These are phyloP conservation scores for Pseudogymnoascus sp. DNA, from an alignment of 2,329 filamentous ascomycete genomes.

Conservation along the genomic window DNA sequence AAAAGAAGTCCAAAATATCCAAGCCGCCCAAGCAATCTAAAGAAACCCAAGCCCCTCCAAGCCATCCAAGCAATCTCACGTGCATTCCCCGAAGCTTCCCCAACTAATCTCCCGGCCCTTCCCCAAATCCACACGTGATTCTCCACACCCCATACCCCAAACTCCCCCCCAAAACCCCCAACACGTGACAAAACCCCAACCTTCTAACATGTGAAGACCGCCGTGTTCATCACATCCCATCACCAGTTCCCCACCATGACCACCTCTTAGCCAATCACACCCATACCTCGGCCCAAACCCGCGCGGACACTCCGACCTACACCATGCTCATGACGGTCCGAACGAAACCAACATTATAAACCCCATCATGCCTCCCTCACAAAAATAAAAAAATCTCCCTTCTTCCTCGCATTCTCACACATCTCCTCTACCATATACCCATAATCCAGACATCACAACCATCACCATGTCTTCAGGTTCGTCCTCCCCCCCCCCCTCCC, in stretches of 20 bases:
- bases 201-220: not conserved
- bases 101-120: not conserved
- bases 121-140: not conserved
- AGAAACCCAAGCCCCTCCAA: not conserved
- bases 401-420: not conserved
- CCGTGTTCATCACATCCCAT: not conserved
- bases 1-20: not conserved
- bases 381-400: not conserved
- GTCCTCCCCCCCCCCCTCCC: not conserved
- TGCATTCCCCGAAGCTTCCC: not conserved
- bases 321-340: not conserved
- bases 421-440: not conserved
- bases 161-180: not conserved
- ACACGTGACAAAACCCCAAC: not conserved
- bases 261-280: not conserved
- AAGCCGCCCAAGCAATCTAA: not conserved
- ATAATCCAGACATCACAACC: not conserved
- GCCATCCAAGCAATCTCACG: not conserved
- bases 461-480: conserved; percentile 10
- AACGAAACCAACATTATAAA: not conserved
- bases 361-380: not conserved
- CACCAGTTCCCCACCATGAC: not conserved
- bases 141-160: not conserved
- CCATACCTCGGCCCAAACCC: conserved; percentile 2
- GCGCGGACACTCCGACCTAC: not conserved